These are phyloP conservation scores for Centrapalus pauciflorus DNA, from an alignment of 129 eudicot genomes.

Conservation along the genomic window DNA sequence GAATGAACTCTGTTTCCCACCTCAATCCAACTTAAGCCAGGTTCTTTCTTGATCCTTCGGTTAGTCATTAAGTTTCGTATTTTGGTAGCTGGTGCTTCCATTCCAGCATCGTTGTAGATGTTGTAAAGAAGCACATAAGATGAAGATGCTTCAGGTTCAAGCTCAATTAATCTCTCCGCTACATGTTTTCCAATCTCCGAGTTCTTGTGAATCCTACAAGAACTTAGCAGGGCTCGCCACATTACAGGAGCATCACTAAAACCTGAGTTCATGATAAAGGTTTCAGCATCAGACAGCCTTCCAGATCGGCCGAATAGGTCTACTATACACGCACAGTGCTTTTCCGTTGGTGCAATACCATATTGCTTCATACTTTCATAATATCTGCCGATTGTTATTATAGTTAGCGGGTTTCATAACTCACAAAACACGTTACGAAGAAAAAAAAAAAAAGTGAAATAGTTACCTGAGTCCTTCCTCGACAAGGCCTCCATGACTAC, in stretches of 20 bases:
- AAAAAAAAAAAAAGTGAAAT: background rate
- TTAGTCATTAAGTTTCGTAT: constrained; percentile 37
- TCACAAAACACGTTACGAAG: background rate
- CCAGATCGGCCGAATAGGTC: constrained; percentile 45
- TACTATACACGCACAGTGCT: constrained; percentile 41
- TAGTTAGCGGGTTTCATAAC: background rate
- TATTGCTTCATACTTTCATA: constrained; percentile 38
- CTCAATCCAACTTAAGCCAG: constrained; percentile 50
- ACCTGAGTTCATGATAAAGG: constrained; percentile 29
- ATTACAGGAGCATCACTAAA: constrained; percentile 28
- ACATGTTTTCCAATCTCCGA: constrained; percentile 21
- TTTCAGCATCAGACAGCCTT: constrained; percentile 38
- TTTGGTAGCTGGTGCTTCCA: constrained; percentile 24
- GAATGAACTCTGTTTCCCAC: constrained; percentile 39
- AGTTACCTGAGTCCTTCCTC: constrained; percentile 39
- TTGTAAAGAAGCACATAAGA: constrained; percentile 55
- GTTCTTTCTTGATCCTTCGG: constrained; percentile 41
- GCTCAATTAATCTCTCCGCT: constrained; percentile 37
- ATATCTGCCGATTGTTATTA: constrained; percentile 22
- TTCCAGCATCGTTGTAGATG: constrained; percentile 34
- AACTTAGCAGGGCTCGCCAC: constrained; percentile 46
- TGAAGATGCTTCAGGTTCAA: constrained; percentile 48
- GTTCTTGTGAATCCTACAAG: constrained; percentile 44
- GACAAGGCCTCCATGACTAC: constrained; percentile 55
- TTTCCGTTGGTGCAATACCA: constrained; percentile 35